Evolutionary conservation across 2,329 filamentous ascomycete genomes (phyloP).

Genomic region (Pyricularia pennisetigena): DNA sequence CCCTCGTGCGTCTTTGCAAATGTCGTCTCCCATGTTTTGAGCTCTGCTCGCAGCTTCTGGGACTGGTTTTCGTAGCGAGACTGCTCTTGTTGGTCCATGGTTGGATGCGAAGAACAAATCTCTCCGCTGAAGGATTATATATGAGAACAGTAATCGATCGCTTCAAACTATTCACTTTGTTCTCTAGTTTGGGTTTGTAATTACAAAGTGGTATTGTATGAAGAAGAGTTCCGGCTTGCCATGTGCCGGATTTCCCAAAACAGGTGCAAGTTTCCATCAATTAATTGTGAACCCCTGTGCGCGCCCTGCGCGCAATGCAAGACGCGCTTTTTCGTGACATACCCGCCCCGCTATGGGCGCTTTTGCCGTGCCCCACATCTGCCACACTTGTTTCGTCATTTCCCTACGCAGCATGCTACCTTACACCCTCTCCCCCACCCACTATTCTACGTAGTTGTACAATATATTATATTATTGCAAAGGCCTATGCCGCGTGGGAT

Average conservation of each 20-base stretch:
- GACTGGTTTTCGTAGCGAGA: constrained; percentile 38
- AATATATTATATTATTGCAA: neutral
- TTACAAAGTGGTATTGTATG: neutral
- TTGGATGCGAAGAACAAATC: neutral
- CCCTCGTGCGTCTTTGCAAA: constrained; percentile 55
- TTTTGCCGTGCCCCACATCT: neutral
- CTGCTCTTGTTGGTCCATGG: constrained; percentile 37
- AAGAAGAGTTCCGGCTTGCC: neutral
- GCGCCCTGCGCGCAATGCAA: neutral
- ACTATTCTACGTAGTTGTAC: neutral
- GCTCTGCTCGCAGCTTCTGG: constrained; percentile 50
- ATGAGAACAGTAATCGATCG: neutral
- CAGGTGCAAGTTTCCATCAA: neutral
- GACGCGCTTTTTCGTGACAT: neutral
- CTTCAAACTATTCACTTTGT: neutral
- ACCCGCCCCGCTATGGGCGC: neutral
- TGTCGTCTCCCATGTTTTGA: constrained; percentile 65
- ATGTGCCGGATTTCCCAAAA: neutral
- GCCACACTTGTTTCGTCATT: neutral
- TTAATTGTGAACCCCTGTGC: neutral
- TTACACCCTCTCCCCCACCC: neutral
- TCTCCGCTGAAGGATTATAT: neutral
- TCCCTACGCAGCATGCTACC: no score
- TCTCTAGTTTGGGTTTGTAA: neutral
- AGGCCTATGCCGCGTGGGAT: no score